phyloP scores from a whole-genome alignment of 228 moss, liverwort and hornwort species.

The Sphagnum fallax region DNA sequence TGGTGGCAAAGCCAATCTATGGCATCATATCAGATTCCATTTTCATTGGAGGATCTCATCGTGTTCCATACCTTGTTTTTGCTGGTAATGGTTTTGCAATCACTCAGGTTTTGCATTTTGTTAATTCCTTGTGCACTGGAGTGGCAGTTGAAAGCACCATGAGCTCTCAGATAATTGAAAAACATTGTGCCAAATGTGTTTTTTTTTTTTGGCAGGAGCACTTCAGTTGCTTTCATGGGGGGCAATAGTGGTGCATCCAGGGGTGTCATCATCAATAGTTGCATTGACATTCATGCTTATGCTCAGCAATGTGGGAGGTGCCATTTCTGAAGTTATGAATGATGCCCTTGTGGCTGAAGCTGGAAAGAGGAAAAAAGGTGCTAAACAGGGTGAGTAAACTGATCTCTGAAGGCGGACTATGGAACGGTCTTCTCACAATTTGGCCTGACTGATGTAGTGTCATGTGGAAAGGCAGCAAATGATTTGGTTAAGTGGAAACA shows the following conservation, averaged over 20 bases:
- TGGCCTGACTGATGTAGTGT: too few relatives aligned
- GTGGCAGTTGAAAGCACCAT: too few relatives aligned
- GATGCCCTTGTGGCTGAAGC: conserved; percentile 90
- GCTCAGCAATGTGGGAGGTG: conserved; percentile 78
- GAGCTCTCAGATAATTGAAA: too few relatives aligned
- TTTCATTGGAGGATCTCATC: conserved; percentile 35
- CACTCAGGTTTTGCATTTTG: too few relatives aligned
- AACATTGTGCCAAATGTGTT: not conserved
- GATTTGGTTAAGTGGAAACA: too few relatives aligned
- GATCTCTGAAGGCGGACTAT: too few relatives aligned
- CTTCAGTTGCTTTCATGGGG: conserved; percentile 79
- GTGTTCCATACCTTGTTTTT: conserved; percentile 34
- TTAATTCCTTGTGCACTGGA: too few relatives aligned
- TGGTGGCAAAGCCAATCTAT: conserved; percentile 40
- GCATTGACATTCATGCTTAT: conserved; percentile 62
- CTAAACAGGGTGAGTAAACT: conserved; percentile 36
- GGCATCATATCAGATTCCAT: conserved; percentile 39
- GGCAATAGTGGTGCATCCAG: conserved; percentile 57
- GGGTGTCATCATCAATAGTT: conserved; percentile 55
- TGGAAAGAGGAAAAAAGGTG: conserved; percentile 50
- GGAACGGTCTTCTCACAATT: too few relatives aligned
- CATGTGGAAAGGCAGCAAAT: too few relatives aligned
- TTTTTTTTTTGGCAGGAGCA: conserved; percentile 26
- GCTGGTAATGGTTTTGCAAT: conserved; percentile 16
- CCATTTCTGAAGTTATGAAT: conserved; percentile 79